These are phyloP conservation scores for Tricholoma terreum DNA, from an alignment of 768 basidiomycete species.

Conservation along the genomic window DNA sequence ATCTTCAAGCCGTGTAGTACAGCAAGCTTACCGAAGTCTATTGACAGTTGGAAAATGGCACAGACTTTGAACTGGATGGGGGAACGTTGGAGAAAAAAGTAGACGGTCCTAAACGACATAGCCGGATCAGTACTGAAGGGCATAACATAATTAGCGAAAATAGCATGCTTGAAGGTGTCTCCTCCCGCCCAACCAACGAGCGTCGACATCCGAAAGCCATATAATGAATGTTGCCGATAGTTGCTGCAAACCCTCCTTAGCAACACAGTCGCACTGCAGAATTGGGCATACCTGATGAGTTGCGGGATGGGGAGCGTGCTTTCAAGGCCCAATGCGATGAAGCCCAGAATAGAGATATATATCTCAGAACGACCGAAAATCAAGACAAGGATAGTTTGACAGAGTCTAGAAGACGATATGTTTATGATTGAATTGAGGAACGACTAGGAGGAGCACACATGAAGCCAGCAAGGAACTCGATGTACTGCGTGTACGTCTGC, in stretches of 20 bases:
- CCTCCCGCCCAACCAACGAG: constrained; percentile 82
- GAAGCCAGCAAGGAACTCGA: constrained; percentile 78
- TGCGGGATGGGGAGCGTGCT: constrained; percentile 87
- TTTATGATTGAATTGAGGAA: constrained; percentile 21
- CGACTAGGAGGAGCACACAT: constrained; percentile 47
- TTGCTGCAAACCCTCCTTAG: constrained; percentile 47
- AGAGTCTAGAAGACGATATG: constrained; percentile 38
- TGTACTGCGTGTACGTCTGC: constrained; percentile 70
- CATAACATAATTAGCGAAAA: constrained; percentile 2
- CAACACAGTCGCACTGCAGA: not conserved
- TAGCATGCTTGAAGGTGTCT: constrained; percentile 74
- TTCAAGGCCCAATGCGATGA: constrained; percentile 76
- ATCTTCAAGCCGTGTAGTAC: not conserved
- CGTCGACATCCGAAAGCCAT: constrained; percentile 83
- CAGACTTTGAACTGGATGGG: constrained; percentile 83
- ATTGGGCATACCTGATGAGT: constrained; percentile 57
- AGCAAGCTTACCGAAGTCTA: constrained; percentile 63
- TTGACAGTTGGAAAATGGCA: constrained; percentile 77
- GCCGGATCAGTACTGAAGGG: not conserved
- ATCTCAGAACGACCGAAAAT: constrained; percentile 63
- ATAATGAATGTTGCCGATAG: constrained; percentile 72
- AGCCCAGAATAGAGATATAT: constrained; percentile 67
- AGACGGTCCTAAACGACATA: constrained; percentile 51
- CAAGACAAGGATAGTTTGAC: constrained; percentile 69
- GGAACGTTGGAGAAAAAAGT: constrained; percentile 73